Evolutionary conservation across 805 yeast genomes (phyloP).

Genomic region (Candida vaughaniae): DNA sequence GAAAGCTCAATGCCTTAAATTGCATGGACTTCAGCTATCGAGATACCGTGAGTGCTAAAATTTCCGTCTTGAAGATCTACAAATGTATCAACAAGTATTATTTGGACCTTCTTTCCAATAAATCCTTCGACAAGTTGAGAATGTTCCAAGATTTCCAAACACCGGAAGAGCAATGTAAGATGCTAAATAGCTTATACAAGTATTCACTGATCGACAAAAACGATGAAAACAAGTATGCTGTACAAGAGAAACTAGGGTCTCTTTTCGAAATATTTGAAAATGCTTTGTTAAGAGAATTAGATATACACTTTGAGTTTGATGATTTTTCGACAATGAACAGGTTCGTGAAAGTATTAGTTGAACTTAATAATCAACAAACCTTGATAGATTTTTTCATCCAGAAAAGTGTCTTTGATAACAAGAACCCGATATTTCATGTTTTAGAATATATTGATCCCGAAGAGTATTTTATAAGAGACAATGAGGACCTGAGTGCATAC

Average conservation of each 20-base stretch:
- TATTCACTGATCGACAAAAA: slow-evolving; percentile 37
- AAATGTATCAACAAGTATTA: slow-evolving; percentile 43
- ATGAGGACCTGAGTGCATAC: slow-evolving; percentile 7
- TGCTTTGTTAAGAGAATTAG: slow-evolving; percentile 69
- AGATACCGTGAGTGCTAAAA: slow-evolving; percentile 31
- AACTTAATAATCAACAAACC: slow-evolving; percentile 41
- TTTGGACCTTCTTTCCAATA: slow-evolving; percentile 42
- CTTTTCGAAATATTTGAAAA: slow-evolving; percentile 68
- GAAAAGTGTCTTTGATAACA: slow-evolving; percentile 38
- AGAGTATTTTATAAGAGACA: slow-evolving; percentile 18
- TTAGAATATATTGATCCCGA: slow-evolving; percentile 26
- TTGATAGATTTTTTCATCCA: slow-evolving; percentile 44
- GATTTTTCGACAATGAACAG: slow-evolving; percentile 40
- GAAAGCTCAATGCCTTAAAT: slow-evolving; percentile 27
- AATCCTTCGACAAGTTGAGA: slow-evolving; percentile 40
- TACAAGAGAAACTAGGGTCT: slow-evolving; percentile 47
- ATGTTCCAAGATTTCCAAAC: slow-evolving; percentile 47
- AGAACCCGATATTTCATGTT: slow-evolving; percentile 19
- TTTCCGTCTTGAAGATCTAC: slow-evolving; percentile 39
- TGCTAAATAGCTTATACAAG: slow-evolving; percentile 39
- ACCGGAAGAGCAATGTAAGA: slow-evolving; percentile 52
- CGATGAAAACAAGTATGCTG: slow-evolving; percentile 26
- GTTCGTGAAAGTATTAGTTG: slow-evolving; percentile 35
- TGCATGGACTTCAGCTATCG: slow-evolving; percentile 31
- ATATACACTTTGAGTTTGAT: slow-evolving; percentile 49